Base-by-base conservation (phyloP, 352 stramenopile genomes). In the Globisporangium lucens region DNA sequence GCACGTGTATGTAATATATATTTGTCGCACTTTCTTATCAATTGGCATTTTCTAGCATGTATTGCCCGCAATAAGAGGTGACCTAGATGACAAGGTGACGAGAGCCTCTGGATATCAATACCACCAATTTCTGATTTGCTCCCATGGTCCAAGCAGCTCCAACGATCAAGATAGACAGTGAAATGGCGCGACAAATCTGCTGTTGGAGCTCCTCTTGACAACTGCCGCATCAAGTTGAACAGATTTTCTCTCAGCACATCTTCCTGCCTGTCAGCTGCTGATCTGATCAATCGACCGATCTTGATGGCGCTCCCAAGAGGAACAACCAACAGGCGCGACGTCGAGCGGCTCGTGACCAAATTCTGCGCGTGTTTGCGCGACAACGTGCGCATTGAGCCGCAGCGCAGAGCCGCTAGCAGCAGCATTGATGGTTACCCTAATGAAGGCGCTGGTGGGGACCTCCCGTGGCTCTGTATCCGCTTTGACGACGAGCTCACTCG, bases 321-420 rank as follows among this genome's bases (percentile, higher is more conserved):
- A 43, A 17, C 36, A 15, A 15, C 36, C 36, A 43, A 43, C 47
- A 69, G 63, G 27, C 55, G 55, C 27, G 56, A 61, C 36, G 49
- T 65, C 22, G 61, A 72, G 58, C 59, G 67, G 56, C 33, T 72
- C 24, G 67, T 69, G 27, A 12, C 41, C 52, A 66, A 67, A 47
- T 70, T 74, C 47, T 73, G 67, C 20, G 52, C 30, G 41, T 64
- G 62, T 66, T 49, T 76, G 20, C 33, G 33, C n/a, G 59, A 69
- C 27, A 24, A 60, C 27, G 56, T 76, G 62, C 62, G 66, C 15
- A 67, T 70, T 6, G 70, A 73, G 43, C 56, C 62, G 12, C 46
- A 59, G 36, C 36, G 22, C 33, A 27, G 22, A 53, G 47, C 29
- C 46, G 0, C n/a, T 47, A 56, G 3, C 10, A 51, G 15, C 47